Evolutionary conservation across 257 asterid genomes (phyloP).

Genomic region (Prunella vulgaris): DNA sequence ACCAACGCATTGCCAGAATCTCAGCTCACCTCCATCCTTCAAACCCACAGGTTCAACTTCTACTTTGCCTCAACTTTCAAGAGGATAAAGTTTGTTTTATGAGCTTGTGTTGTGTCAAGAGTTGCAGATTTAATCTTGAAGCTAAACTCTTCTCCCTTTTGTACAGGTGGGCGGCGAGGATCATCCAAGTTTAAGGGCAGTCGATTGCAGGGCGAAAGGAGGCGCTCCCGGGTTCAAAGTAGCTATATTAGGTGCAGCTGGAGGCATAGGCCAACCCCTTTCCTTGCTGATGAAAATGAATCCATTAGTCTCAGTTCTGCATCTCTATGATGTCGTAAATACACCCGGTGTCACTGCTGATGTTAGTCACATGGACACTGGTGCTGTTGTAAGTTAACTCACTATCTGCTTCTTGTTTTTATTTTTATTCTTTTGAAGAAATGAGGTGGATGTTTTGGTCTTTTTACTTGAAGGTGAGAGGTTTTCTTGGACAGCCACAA

Average conservation of each 20-base stretch:
- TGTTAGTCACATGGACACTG: conserved; percentile 94
- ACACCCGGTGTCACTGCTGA: conserved; percentile 97
- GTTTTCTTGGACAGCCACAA: conserved; percentile 73
- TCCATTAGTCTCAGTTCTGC: conserved; percentile 85
- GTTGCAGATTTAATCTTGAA: background rate
- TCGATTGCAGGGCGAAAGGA: conserved; percentile 89
- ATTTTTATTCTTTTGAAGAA: background rate
- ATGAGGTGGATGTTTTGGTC: background rate
- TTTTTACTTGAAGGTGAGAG: conserved; percentile 52
- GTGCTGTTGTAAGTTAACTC: conserved; percentile 65
- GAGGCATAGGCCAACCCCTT: conserved; percentile 94
- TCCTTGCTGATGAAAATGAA: conserved; percentile 93
- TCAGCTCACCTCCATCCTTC: conserved; percentile 85
- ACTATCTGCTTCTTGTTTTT: background rate
- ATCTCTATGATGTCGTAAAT: conserved; percentile 92
- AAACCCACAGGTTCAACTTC: conserved; percentile 49
- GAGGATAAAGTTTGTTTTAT: background rate
- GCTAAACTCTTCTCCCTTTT: background rate
- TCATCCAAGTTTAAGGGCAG: conserved; percentile 31
- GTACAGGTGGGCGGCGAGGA: conserved; percentile 46
- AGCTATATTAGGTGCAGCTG: conserved; percentile 92
- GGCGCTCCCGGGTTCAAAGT: conserved; percentile 94
- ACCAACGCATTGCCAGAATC: conserved; percentile 68
- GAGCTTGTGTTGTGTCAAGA: background rate
- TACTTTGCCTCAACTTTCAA: background rate